Conservation (phyloP, 805 yeast genomes). For the Myxozyma lipomycoides region DNA sequence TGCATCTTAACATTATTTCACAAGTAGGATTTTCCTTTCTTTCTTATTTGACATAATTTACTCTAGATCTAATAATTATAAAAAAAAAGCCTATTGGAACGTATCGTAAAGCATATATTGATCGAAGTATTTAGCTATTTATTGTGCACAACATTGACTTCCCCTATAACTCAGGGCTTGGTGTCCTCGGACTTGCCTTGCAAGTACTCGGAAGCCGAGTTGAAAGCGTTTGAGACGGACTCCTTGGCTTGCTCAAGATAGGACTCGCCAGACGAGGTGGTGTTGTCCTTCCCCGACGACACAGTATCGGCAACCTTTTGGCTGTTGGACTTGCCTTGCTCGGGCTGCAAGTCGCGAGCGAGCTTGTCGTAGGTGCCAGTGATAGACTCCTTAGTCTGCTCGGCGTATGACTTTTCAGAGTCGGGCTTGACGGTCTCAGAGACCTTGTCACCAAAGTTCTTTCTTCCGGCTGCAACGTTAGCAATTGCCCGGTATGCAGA, state of each 20-base stretch:
- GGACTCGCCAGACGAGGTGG: constrained; percentile 50
- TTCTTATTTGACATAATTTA: too few species aligned
- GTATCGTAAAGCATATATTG: too few species aligned
- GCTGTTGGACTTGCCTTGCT: constrained; percentile 59
- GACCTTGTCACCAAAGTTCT: constrained; percentile 65
- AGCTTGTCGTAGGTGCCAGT: constrained; percentile 65
- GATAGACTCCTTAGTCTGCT: constrained; percentile 66
- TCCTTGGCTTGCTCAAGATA: constrained; percentile 34
- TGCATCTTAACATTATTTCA: too few species aligned
- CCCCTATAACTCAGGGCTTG: too few species aligned
- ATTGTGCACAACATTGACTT: too few species aligned
- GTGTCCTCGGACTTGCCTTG: constrained; percentile 28
- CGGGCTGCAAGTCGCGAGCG: constrained; percentile 59
- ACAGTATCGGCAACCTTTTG: constrained; percentile 67
- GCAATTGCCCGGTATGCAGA: neutral
- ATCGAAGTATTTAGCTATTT: too few species aligned
- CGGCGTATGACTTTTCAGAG: constrained; percentile 56
- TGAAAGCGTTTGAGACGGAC: constrained; percentile 34
- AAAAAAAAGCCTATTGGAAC: too few species aligned
- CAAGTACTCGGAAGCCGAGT: constrained; percentile 36
- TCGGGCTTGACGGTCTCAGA: constrained; percentile 68
- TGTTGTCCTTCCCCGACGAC: constrained; percentile 47
- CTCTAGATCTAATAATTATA: too few species aligned
- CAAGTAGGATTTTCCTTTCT: too few species aligned
- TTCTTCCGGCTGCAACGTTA: constrained; percentile 54